Evolutionary conservation across 768 basidiomycete species (phyloP).

Genomic region (Hygrocybe punicea): DNA sequence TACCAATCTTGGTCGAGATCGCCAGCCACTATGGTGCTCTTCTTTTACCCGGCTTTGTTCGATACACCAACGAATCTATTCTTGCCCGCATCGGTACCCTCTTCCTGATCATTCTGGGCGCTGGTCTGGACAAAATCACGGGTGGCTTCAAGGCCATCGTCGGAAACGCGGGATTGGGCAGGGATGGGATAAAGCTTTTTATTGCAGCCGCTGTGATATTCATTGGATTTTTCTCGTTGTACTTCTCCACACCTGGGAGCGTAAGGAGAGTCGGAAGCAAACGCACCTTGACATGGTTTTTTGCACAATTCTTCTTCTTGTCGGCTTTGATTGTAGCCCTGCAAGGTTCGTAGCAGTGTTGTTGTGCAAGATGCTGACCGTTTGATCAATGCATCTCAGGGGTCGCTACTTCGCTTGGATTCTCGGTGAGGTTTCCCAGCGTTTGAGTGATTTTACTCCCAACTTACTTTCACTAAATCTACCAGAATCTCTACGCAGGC

Average conservation of each 20-base stretch:
- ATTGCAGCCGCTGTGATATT: neutral
- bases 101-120: slow-evolving; percentile 1
- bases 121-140: slow-evolving; percentile 4
- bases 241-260: neutral
- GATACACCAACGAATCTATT: neutral
- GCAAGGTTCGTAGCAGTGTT: neutral
- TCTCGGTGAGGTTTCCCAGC: neutral
- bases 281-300: neutral
- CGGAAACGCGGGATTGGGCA: neutral
- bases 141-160: slow-evolving; percentile 3
- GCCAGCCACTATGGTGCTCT: neutral
- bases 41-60: neutral
- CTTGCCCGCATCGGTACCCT: neutral
- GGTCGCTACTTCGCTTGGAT: neutral
- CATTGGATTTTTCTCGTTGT: neutral
- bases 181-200: neutral
- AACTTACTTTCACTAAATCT: neutral
- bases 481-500: neutral
- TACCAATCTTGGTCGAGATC: neutral
- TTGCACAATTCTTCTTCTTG: slow-evolving; percentile 1
- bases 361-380: neutral
- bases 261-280: neutral
- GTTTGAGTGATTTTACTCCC: neutral
- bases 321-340: slow-evolving; percentile 1
- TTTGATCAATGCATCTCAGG: neutral